phyloP scores from a whole-genome alignment of 2,329 filamentous ascomycete species.

The Alternaria sp. region DNA sequence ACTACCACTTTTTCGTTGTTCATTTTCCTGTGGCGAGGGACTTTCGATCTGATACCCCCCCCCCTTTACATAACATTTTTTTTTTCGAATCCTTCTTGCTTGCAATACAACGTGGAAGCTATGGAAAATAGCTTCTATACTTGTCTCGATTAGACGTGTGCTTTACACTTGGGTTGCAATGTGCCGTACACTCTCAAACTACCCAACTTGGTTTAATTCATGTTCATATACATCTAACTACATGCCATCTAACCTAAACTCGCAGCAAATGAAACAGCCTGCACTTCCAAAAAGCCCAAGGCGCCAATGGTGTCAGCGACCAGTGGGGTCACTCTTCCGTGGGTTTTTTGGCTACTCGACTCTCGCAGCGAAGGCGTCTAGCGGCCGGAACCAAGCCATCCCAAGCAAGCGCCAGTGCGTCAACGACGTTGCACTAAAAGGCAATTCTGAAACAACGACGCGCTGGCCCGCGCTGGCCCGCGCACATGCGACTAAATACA shows the following conservation, averaged over 20 bases:
- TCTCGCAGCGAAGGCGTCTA: constrained; percentile 11
- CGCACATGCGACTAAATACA: constrained; percentile 11
- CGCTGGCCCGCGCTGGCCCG: constrained; percentile 8
- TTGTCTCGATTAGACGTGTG: constrained; percentile 3
- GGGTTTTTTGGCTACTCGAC: background rate
- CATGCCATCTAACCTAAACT: constrained; percentile 3
- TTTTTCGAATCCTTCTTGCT: constrained; percentile 20
- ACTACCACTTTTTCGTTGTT: constrained; percentile 16
- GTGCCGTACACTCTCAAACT: background rate
- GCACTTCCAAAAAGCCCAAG: background rate
- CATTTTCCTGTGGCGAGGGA: constrained; percentile 24
- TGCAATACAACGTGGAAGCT: constrained; percentile 14
- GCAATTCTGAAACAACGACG: constrained; percentile 20
- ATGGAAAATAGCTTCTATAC: constrained; percentile 2
- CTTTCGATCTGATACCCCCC: constrained; percentile 46
- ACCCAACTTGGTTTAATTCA: constrained; percentile 3
- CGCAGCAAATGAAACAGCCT: background rate
- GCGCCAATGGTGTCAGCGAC: background rate
- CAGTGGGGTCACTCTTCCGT: background rate
- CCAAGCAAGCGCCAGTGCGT: constrained; percentile 19
- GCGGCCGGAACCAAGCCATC: constrained; percentile 15
- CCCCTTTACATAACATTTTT: constrained; percentile 19
- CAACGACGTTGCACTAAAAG: constrained; percentile 15
- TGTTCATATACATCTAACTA: constrained; percentile 2
- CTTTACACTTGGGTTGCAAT: background rate